phyloP scores from a whole-genome alignment of 2,329 filamentous ascomycete genomes.

The Blastomyces emzantsi region DNA sequence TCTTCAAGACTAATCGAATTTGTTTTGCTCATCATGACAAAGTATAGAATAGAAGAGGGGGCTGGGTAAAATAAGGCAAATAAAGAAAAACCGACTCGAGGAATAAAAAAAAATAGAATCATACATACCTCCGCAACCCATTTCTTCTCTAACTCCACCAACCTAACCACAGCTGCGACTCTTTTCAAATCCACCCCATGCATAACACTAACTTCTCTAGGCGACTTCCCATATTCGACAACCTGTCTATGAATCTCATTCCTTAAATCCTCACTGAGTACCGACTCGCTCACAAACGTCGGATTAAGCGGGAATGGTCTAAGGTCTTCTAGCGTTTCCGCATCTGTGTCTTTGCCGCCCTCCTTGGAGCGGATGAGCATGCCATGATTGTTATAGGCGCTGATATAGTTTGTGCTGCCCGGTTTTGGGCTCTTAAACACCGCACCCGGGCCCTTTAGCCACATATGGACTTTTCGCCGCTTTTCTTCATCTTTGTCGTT shows the following conservation, averaged over 20 bases:
- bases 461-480: conserved; percentile 35
- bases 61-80: conserved; percentile 5
- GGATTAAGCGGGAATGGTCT: conserved; percentile 67
- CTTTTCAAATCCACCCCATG: conserved; percentile 72
- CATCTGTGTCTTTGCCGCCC: conserved; percentile 19
- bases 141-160: conserved; percentile 77
- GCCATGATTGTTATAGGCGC: conserved; percentile 45
- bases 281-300: conserved; percentile 59
- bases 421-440: conserved; percentile 42
- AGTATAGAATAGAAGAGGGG: conserved; percentile 7
- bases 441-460: conserved; percentile 49
- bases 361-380: conserved; percentile 38
- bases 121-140: conserved; percentile 65
- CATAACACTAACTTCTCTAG: conserved; percentile 69
- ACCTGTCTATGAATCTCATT: conserved; percentile 66
- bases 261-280: conserved; percentile 63
- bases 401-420: conserved; percentile 47
- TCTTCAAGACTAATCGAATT: conserved; percentile 99
- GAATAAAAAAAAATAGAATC: conserved; percentile 9
- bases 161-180: conserved; percentile 72
- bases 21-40: conserved; percentile 56
- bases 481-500: background rate
- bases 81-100: conserved; percentile 1
- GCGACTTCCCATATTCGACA: conserved; percentile 53
- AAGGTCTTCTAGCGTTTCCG: conserved; percentile 14